Evolutionary conservation across 75 land plant species (phyloP), one percentile per base, ranked within the genome.

Genomic region (Pinus tabuliformis): DNA sequence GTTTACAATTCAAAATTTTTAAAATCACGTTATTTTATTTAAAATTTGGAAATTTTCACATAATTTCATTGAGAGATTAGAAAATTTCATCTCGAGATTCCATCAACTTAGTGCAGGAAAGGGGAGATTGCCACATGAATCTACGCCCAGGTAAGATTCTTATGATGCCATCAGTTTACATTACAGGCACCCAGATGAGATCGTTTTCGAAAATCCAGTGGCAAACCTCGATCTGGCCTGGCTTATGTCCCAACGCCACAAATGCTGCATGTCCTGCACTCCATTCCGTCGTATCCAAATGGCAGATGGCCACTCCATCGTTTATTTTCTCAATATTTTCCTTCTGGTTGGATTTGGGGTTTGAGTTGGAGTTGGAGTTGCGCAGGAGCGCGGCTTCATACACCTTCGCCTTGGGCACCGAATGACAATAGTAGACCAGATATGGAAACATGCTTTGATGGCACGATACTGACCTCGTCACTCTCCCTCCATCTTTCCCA

Each of bases 401-500:
- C 45, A 81, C 82, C 5, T 71, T 78, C 18, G 72, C 79, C 4
- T 62, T 56, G 17, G 82, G 71, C 17, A 81, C 81, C 30, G 79
- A 62, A 9, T 81, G 82, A 11, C 82, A 81, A 21, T 81, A 81
- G 42, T 81, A 81, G 1, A 80, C 57, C 17, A 79, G 74, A n/a
- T 42, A 81, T 1, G 83, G 83, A 72, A 81, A 81, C 81, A 81
- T 26, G 39, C 80, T 58, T 33, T 60, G 72, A 28, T 81, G 83
- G 63, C 83, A 81, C 58, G 80, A 78, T 37, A 64, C 79, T 36
- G 73, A 39, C 28, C 81, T 56, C 37, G 26, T 64, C 36, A 62
- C 54, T 6, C 9, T 49, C 15, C 57, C 58, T 36, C 87, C 93
- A 83, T 89, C 86, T 75, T 86, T 79, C 16, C 88, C 86, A 0